Evolutionary conservation across 2,329 filamentous ascomycete genomes (phyloP).

Genomic region (Alternaria sp.): DNA sequence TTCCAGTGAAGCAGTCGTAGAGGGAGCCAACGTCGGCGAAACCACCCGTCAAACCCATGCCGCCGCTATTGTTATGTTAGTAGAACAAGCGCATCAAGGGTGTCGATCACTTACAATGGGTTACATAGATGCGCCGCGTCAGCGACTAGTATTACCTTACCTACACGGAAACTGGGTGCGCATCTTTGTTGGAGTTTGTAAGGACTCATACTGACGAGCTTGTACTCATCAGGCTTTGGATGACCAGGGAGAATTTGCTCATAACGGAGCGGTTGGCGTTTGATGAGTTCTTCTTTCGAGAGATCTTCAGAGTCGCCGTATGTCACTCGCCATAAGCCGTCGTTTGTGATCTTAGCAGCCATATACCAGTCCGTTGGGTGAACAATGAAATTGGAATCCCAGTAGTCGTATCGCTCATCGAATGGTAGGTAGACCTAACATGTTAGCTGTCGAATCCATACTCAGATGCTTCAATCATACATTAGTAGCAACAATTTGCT

Average conservation of each 20-base stretch:
- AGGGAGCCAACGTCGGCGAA: constrained; percentile 71
- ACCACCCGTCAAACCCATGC: constrained; percentile 70
- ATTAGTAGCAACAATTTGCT: constrained; percentile 70
- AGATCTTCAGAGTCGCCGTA: constrained; percentile 68
- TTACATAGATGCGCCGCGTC: constrained; percentile 70
- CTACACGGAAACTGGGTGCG: constrained; percentile 65
- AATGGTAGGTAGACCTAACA: constrained; percentile 67
- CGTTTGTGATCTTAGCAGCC: constrained; percentile 67
- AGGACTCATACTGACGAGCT: constrained; percentile 65
- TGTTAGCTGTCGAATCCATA: constrained; percentile 3
- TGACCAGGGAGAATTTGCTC: constrained; percentile 67
- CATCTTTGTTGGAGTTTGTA: constrained; percentile 71
- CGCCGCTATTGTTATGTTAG: constrained; percentile 55
- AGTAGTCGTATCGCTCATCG: constrained; percentile 64
- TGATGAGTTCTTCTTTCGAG: constrained; percentile 62
- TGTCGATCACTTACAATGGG: constrained; percentile 51
- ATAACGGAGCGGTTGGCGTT: constrained; percentile 65
- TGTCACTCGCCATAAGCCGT: constrained; percentile 70
- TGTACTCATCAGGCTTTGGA: constrained; percentile 67
- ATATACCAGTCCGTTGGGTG: constrained; percentile 70
- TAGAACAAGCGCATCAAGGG: neutral
- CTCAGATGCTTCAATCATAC: constrained; percentile 46
- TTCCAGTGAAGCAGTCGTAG: constrained; percentile 64
- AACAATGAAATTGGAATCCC: constrained; percentile 69
- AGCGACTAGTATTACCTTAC: constrained; percentile 65